A percentile compares a stretch with the other conserved stretches of the same genome.
Evolutionary conservation across 345 rosid genomes (phyloP).

Genomic region (Euphorbia pulcherrima): DNA sequence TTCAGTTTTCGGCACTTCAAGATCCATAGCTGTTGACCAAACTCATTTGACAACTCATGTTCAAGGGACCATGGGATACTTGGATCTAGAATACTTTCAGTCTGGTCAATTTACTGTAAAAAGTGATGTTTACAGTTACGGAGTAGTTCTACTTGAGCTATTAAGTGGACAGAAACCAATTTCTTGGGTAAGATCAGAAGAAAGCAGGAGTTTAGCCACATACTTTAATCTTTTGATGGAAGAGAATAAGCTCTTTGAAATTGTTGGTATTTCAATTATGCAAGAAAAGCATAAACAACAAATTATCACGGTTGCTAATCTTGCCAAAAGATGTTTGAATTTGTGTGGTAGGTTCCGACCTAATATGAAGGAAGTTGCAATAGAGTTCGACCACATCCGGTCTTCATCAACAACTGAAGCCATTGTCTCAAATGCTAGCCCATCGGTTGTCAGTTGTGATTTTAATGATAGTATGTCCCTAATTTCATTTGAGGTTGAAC

Average conservation of each 20-base stretch:
- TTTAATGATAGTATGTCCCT: too few species aligned
- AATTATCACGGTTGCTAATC: not conserved
- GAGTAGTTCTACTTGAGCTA: conserved; percentile 1
- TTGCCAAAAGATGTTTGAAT: not conserved
- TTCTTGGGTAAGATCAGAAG: not conserved
- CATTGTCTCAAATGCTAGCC: not conserved
- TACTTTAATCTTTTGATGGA: not conserved
- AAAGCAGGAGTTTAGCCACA: not conserved
- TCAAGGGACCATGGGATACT: conserved; percentile 4
- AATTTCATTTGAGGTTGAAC: too few species aligned
- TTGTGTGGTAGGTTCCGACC: not conserved
- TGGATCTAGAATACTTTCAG: conserved; percentile 2
- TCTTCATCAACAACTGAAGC: not conserved
- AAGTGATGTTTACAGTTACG: conserved; percentile 1
- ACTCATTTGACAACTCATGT: not conserved
- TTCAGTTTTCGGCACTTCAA: conserved; percentile 1
- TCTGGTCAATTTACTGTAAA: conserved; percentile 4
- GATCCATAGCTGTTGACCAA: not conserved
- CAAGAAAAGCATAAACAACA: not conserved
- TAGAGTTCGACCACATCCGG: not conserved
- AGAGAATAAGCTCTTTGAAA: not conserved
- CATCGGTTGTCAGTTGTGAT: too few species aligned
- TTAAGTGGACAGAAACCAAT: not conserved
- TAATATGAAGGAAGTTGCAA: not conserved
- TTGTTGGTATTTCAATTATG: not conserved